Evolutionary conservation across 2,329 filamentous ascomycete species (phyloP), one percentile per base, ranked within the genome.

Genomic region (Fonsecaea pedrosoi): DNA sequence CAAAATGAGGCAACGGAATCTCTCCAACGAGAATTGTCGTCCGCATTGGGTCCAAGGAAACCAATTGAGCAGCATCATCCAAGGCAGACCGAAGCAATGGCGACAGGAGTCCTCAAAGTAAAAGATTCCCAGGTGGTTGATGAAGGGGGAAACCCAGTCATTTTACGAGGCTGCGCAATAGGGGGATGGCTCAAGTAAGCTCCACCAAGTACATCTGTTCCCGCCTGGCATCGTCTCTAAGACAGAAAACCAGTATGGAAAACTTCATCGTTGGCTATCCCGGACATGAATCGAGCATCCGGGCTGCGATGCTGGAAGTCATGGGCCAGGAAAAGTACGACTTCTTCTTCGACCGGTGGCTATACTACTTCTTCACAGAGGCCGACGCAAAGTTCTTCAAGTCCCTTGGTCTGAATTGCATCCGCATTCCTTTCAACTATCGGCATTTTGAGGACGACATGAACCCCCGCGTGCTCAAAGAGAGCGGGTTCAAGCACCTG

Each of bases 221-320:
- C 30, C 4, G 21, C 18, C 5, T 32, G 21, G 77, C 81, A 76
- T 15, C 13, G 45, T 13, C 62, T 70, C 62, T 70, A 32, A 70
- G 38, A 40, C 25, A 9, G 48, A 13, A 30, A 25, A 32, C 30
- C 34, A 82, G 82, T 64, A 86, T 86, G 83, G 85, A 87, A 74
- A 88, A 87, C 74, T 88, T 88, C 79, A 88, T 89, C 69, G 87
- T 84, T 0, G 87, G 87, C n/a, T 89, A 83, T 65, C 79, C 85
- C 10, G 87, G 85, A 18, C 84, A 86, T 59, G 87, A 89, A 72
- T 79, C 79, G 25, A 81, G 87, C 67, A 84, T 86, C 67, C 83
- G 86, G 8, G 80, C 80, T 2, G 82, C 84, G 1, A 82, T 88
- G 76, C 77, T 82, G 0, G 78, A 82, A 62, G 83, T 85, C 0